phyloP scores from a whole-genome alignment of 768 basidiomycete genomes.

The Guyanaporus albipodus region DNA sequence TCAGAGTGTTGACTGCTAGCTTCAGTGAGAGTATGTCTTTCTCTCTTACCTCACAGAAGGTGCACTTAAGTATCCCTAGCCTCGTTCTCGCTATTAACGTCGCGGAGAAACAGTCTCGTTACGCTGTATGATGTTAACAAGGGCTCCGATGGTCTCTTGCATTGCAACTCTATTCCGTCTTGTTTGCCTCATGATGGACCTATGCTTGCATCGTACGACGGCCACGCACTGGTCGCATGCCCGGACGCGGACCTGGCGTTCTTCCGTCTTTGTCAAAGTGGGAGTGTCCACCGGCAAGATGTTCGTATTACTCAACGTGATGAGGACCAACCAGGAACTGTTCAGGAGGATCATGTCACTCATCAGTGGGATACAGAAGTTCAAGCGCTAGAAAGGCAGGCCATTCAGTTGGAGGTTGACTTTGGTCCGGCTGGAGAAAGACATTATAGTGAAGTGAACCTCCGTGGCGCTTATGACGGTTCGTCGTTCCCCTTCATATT shows the following conservation, averaged over 20 bases:
- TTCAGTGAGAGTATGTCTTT: slow-evolving; percentile 30
- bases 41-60: not conserved
- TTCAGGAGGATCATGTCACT: not conserved
- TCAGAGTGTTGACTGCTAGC: slow-evolving; percentile 41
- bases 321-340: slow-evolving; percentile 7
- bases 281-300: slow-evolving; percentile 43
- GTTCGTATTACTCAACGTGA: slow-evolving; percentile 24
- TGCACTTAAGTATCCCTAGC: slow-evolving; percentile 32
- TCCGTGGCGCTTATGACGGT: slow-evolving; percentile 57
- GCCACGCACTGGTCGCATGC: slow-evolving; percentile 31
- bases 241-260: slow-evolving; percentile 32
- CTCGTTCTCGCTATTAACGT: slow-evolving; percentile 53
- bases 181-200: slow-evolving; percentile 32
- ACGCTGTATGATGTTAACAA: slow-evolving; percentile 62
- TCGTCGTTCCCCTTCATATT: slow-evolving; percentile 14
- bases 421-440: slow-evolving; percentile 44
- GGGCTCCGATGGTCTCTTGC: slow-evolving; percentile 37
- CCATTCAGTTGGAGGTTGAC: slow-evolving; percentile 30
- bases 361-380: slow-evolving; percentile 42
- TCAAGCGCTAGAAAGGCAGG: slow-evolving; percentile 32
- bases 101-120: slow-evolving; percentile 53
- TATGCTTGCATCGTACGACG: slow-evolving; percentile 28
- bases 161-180: slow-evolving; percentile 39
- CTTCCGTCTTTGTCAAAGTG: slow-evolving; percentile 46
- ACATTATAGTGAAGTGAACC: slow-evolving; percentile 44